Evolutionary conservation across 768 basidiomycete species (phyloP).

Genomic region (Calvatia gigantea): DNA sequence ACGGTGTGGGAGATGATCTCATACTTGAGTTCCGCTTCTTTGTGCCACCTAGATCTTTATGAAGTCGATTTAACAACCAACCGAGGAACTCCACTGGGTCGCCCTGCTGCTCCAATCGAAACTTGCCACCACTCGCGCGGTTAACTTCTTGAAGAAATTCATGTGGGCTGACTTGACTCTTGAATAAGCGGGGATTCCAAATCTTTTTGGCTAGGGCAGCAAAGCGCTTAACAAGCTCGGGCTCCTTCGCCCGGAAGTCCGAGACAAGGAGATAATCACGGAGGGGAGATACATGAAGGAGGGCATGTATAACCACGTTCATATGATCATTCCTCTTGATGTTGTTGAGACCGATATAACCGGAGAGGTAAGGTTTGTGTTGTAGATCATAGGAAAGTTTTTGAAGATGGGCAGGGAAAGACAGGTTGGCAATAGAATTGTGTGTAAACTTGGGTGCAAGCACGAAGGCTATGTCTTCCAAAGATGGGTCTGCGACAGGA

Average conservation of each 20-base stretch:
- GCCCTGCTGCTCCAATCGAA: constrained; percentile 90
- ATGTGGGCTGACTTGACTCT: constrained; percentile 98
- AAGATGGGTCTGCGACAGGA: constrained; percentile 91
- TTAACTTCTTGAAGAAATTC: constrained; percentile 98
- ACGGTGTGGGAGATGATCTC: constrained; percentile 25
- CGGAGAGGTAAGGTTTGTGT: constrained; percentile 81
- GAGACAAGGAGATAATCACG: constrained; percentile 85
- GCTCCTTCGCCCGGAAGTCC: constrained; percentile 65
- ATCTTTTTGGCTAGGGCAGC: constrained; percentile 86
- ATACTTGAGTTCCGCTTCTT: constrained; percentile 87
- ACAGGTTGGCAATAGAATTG: constrained; percentile 49
- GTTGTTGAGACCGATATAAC: constrained; percentile 96
- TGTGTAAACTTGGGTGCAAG: constrained; percentile 84
- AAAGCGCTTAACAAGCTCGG: constrained; percentile 88
- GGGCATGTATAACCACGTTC: constrained; percentile 93
- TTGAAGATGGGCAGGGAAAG: constrained; percentile 53
- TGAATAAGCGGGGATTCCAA: constrained; percentile 97
- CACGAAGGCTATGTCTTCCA: constrained; percentile 92
- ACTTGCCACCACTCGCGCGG: constrained; percentile 84
- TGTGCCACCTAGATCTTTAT: constrained; percentile 92
- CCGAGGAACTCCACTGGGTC: constrained; percentile 95
- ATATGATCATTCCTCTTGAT: constrained; percentile 97
- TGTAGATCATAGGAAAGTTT: constrained; percentile 85
- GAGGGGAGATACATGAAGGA: constrained; percentile 87
- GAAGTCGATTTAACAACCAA: constrained; percentile 92